Base-by-base conservation (phyloP, 805 yeast species). In the Grigorovia yakushimaensis region DNA sequence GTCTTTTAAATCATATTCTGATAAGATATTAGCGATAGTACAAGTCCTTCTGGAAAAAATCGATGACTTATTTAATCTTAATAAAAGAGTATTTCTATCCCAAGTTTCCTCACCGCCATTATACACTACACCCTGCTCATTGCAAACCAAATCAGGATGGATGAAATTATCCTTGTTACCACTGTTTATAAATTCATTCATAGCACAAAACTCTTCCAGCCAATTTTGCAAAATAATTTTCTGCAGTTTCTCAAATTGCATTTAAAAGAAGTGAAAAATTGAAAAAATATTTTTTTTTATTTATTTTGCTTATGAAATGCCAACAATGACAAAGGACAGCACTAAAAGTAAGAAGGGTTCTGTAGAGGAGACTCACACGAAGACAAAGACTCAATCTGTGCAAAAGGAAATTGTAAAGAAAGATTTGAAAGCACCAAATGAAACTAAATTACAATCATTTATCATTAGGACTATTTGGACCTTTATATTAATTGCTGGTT, bases 391-490 rank as follows among this genome's bases (percentile, higher is more conserved):
- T 27, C 13, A 27, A 27, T 2, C 33, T 27, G 33, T 15, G 9
- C 33, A 27, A 27, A 27, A 27, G 33, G 5, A 10, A 27, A 27
- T 15, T 2, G 13, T 15, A 27, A 4, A 10, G 13, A 27, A 6
- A 24, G 9, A 24, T 7, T 7, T 15, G 13, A 10, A n/a, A 24
- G 5, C 47, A 44, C 44, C 33, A 44, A 54, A 50, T 36, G 61
- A 58, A 33, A 58, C 50, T 37, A 62, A 56, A 47, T 53, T 53
- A 37, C 57, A 58, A 42, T 61, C 60, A 40, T 88, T 93, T 59
- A 63, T 88, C 42, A 86, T 88, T 22, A 79, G 98, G 55, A 82
- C 98, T 3, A 72, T 85, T 43, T 93, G 98, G 98, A 85, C 97
- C 0, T 66, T 93, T 57, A 88, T 93, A 17, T 89, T 93, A 97